Conservation (phyloP, 805 yeast species). For the baker's yeast (Saccharomyces cerevisiae) region DNA sequence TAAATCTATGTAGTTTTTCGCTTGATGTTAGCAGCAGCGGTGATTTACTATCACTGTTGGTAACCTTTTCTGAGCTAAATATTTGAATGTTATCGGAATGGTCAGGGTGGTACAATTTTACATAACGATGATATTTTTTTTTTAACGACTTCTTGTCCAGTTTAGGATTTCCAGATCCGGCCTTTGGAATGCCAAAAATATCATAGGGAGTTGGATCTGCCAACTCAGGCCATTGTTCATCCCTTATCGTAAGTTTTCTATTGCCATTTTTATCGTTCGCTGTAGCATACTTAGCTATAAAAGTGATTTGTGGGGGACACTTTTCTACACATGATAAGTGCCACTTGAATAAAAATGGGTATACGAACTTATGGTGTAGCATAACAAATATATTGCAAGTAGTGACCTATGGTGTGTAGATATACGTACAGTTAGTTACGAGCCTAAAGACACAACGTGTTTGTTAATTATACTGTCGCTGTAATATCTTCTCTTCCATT, state of each 20-base stretch:
- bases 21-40: conserved; percentile 8
- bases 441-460: no score
- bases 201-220: conserved; percentile 63
- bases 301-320: not conserved
- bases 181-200: conserved; percentile 40
- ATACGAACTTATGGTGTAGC: not conserved
- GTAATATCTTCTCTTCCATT: not conserved
- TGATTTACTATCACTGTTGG: conserved; percentile 4
- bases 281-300: not conserved
- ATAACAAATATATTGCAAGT: not conserved
- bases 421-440: no score
- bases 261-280: not conserved
- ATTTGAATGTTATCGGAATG: conserved; percentile 29
- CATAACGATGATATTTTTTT: conserved; percentile 47
- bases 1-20: conserved; percentile 40
- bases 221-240: conserved; percentile 47
- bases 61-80: conserved; percentile 3
- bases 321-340: not conserved
- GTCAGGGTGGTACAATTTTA: conserved; percentile 83
- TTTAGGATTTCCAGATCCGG: conserved; percentile 12
- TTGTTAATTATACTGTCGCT: not conserved
- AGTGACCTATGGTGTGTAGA: not conserved
- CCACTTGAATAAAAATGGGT: not conserved
- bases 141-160: conserved; percentile 37
- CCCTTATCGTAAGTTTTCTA: not conserved